Base-by-base conservation (phyloP, 108 stramenopile species). In the Bacterosira constricta region DNA sequence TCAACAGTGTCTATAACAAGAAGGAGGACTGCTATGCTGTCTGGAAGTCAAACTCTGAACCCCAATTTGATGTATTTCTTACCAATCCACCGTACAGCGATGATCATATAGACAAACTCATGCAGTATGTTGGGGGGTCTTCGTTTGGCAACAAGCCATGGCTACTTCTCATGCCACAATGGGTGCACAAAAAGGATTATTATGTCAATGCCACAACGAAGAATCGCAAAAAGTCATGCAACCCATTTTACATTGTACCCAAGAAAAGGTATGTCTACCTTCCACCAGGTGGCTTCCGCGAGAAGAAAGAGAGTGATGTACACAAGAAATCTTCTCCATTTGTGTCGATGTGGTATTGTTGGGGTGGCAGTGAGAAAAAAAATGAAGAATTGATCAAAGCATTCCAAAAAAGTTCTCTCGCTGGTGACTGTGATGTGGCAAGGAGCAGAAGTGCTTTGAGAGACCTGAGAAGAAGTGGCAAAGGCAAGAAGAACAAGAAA, bases 81-180 rank as follows among this genome's bases (percentile, higher is more conserved):
- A 98, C 99, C 3, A 99, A 99, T 71, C 99, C 99, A 15, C 99
- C 99, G 1, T 99, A 98, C 69, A 88, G 85, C 42, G 92, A 70
- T 2, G 97, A 97, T 51, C 99, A 99, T 71, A 87, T 97, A 31
- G 90, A 92, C 60, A 80, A 67, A 55, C 80, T 99, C 17, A 83
- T 99, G 60, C 38, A 71, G 11, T 87, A 90, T 65, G 30, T 93
- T 1, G 77, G 83, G 0, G 79, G 76, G 6, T 39, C 69, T 11
- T 42, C 54, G 12, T 84, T 86, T 63, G 77, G 78, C 6, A 37
- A 13, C 23, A 83, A 68, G 31, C 90, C 93, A 0, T 96, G 84
- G 80, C 66, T 91, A 52, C 32, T 91, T 32, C 79, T 97, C 7
- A 77, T 96, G 81, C 96, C 96, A 2, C 63, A 88, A 9, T 97